These are phyloP conservation scores for Colletotrichum sp. DNA, from an alignment of 2,329 filamentous ascomycete genomes.

Conservation along the genomic window DNA sequence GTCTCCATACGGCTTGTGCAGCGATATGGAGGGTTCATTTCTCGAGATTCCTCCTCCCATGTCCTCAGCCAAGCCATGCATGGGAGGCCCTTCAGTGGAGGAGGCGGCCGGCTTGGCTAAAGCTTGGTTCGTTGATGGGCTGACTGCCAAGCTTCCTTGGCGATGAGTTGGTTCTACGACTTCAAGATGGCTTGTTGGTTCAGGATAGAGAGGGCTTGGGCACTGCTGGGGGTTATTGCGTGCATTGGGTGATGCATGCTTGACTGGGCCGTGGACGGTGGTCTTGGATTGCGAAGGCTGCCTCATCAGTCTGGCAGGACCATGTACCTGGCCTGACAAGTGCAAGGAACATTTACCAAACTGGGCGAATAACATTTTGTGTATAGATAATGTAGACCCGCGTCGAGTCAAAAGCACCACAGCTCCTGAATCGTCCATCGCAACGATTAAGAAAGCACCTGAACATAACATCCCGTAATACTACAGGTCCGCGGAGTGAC, in stretches of 20 bases:
- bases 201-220: not conserved
- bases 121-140: slow-evolving; percentile 1
- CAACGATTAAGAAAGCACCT: not conserved
- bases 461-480: not conserved
- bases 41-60: not conserved
- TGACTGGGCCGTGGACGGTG: not conserved
- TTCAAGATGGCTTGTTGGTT: not conserved
- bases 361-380: not conserved
- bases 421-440: not conserved
- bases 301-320: not conserved
- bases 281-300: not conserved
- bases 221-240: not conserved
- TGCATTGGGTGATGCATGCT: not conserved
- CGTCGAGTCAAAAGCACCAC: not conserved
- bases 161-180: not conserved
- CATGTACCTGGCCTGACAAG: not conserved
- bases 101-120: slow-evolving; percentile 9
- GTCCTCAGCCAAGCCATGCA: not conserved
- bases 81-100: not conserved
- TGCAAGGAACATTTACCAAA: not conserved
- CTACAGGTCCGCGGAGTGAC: not conserved
- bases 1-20: not conserved
- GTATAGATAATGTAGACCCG: not conserved
- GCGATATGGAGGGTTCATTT: not conserved
- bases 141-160: slow-evolving; percentile 5